Conservation (phyloP, 2,329 filamentous ascomycete species). For the Colletotrichum salicis region DNA sequence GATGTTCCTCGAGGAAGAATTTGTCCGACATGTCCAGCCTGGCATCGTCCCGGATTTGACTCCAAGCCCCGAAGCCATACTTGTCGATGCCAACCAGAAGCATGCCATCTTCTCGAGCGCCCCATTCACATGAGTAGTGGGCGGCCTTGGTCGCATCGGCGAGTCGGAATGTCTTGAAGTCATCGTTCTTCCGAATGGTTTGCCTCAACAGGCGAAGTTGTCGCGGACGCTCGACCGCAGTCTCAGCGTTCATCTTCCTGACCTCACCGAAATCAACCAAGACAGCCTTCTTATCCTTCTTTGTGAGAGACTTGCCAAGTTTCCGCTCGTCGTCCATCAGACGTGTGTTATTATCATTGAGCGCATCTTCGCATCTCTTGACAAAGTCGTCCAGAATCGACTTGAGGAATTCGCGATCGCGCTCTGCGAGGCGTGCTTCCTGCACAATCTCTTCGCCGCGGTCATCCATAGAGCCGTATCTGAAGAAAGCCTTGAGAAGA, state of each 20-base stretch:
- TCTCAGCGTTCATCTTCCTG: slow-evolving; percentile 95
- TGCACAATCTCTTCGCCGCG: slow-evolving; percentile 86
- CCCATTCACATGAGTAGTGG: slow-evolving; percentile 92
- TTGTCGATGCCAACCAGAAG: slow-evolving; percentile 91
- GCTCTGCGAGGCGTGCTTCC: slow-evolving; percentile 84
- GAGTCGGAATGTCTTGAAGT: slow-evolving; percentile 85
- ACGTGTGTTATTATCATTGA: slow-evolving; percentile 75
- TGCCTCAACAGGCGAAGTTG: slow-evolving; percentile 88
- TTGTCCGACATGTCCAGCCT: slow-evolving; percentile 90
- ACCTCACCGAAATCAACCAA: slow-evolving; percentile 94
- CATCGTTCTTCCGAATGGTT: slow-evolving; percentile 72
- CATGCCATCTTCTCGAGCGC: slow-evolving; percentile 95
- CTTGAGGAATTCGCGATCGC: slow-evolving; percentile 83
- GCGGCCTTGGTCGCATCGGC: slow-evolving; percentile 92
- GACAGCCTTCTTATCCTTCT: slow-evolving; percentile 98
- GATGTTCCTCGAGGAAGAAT: slow-evolving; percentile 95
- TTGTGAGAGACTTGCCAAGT: slow-evolving; percentile 83
- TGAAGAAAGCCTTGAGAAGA: slow-evolving; percentile 88
- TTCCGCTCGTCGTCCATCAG: slow-evolving; percentile 85
- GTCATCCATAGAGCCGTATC: slow-evolving; percentile 90
- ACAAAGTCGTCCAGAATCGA: slow-evolving; percentile 81
- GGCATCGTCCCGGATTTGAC: slow-evolving; percentile 89
- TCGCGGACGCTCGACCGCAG: slow-evolving; percentile 87
- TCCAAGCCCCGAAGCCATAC: slow-evolving; percentile 96
- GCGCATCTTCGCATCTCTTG: slow-evolving; percentile 64